Conservation (phyloP, 2,329 filamentous ascomycete genomes). For the Sphaerulina vaccinii region DNA sequence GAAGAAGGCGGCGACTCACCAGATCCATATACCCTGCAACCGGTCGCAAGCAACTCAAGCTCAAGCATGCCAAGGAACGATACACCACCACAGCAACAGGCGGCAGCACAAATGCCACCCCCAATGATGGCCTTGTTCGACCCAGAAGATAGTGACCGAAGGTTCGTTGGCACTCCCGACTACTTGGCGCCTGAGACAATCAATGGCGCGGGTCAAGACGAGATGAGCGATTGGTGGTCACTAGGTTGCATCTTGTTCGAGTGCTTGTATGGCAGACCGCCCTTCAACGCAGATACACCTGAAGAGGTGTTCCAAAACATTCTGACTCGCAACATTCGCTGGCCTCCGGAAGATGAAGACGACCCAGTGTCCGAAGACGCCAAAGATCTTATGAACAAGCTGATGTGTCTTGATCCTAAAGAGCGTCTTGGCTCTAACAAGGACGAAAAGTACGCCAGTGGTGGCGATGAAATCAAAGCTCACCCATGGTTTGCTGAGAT, state of each 20-base stretch:
- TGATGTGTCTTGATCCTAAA: constrained; percentile 80
- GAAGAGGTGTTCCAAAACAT: constrained; percentile 98
- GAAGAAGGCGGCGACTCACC: constrained; percentile 70
- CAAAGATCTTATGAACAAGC: constrained; percentile 88
- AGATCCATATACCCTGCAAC: constrained; percentile 68
- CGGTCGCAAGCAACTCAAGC: constrained; percentile 52
- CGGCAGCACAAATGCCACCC: constrained; percentile 75
- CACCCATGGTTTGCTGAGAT: constrained; percentile 87
- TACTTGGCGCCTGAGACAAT: constrained; percentile 97
- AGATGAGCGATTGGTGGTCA: constrained; percentile 99
- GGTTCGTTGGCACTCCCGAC: constrained; percentile 95
- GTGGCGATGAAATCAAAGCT: constrained; percentile 84
- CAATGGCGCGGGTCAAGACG: constrained; percentile 89
- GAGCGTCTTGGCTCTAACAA: constrained; percentile 82
- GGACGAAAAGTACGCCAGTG: constrained; percentile 76
- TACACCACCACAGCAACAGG: constrained; percentile 55
- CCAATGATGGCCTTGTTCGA: constrained; percentile 93
- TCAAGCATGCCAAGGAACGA: constrained; percentile 41
- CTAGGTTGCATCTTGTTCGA: constrained; percentile 98
- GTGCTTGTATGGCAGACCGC: constrained; percentile 87
- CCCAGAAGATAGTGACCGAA: constrained; percentile 85
- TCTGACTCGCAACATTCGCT: constrained; percentile 80
- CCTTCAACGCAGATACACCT: constrained; percentile 85
- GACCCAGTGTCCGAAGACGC: constrained; percentile 76
- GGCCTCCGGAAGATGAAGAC: constrained; percentile 80